phyloP scores from a whole-genome alignment of 306 rosid species.

The Vigna reflexopilosa region DNA sequence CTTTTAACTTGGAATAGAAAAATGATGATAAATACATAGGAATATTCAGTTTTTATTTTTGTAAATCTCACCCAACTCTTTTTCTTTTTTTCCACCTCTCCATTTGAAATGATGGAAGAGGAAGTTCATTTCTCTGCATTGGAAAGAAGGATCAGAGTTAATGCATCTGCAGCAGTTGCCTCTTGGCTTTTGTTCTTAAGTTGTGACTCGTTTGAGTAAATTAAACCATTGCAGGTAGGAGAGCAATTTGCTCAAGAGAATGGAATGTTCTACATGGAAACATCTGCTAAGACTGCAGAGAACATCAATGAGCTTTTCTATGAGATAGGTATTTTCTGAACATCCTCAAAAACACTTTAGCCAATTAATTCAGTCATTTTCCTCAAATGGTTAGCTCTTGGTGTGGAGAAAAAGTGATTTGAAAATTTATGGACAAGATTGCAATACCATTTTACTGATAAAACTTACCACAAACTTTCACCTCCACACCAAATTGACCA shows the following conservation, averaged over 20 bases:
- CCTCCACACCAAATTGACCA: constrained; percentile 20
- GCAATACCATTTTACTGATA: background rate
- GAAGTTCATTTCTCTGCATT: background rate
- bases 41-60: background rate
- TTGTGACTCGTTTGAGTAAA: constrained; percentile 28
- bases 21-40: background rate
- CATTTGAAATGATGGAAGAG: constrained; percentile 13
- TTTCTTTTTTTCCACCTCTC: background rate
- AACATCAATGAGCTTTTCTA: constrained; percentile 81
- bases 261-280: constrained; percentile 84
- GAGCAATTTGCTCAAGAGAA: constrained; percentile 78
- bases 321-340: constrained; percentile 68
- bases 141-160: no score
- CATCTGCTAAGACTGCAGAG: constrained; percentile 85
- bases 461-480: constrained; percentile 1
- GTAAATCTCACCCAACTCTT: background rate
- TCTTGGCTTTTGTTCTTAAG: constrained; percentile 1
- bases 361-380: constrained; percentile 4
- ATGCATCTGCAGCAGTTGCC: background rate
- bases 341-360: background rate
- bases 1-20: background rate
- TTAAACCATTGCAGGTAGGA: constrained; percentile 62
- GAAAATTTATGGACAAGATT: constrained; percentile 25
- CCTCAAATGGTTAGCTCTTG: constrained; percentile 2
- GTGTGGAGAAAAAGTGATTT: constrained; percentile 6